Percentiles rank a stretch among this genome's conserved stretches.
Conservation (phyloP, 2,329 filamentous ascomycete species). For the Sporothrix brunneoviolacea region DNA sequence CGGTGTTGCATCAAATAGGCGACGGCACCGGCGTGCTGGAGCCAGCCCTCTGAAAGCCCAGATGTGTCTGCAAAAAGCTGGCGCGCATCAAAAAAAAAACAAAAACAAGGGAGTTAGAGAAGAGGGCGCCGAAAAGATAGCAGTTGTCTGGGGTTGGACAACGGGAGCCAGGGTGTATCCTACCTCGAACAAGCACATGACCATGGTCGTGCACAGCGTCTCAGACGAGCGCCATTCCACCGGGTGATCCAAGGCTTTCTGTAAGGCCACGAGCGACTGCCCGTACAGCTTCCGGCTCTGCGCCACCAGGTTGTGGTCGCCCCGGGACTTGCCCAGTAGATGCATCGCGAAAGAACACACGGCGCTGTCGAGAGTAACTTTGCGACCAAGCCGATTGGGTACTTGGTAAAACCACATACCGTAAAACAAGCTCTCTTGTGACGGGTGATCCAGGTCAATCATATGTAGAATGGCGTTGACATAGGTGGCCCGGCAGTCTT, state of each 20-base stretch:
- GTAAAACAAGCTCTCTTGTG: conserved; percentile 13
- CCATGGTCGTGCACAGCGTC: conserved; percentile 35
- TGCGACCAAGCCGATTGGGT: conserved; percentile 28
- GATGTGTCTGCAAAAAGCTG: conserved; percentile 39
- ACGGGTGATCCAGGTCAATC: conserved; percentile 9
- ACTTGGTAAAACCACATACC: conserved; percentile 23
- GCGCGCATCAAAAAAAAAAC: no score
- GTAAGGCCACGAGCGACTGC: conserved; percentile 29
- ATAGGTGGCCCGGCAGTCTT: conserved; percentile 25
- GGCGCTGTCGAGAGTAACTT: conserved; percentile 32
- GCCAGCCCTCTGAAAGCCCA: conserved; percentile 29
- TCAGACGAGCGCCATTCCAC: conserved; percentile 33
- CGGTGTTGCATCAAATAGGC: conserved; percentile 33
- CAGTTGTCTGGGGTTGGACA: no score
- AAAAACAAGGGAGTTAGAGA: no score
- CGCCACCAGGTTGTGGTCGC: conserved; percentile 25
- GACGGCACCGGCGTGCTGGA: conserved; percentile 34
- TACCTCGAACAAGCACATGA: conserved; percentile 35
- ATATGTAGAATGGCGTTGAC: conserved; percentile 27
- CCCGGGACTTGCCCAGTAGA: conserved; percentile 30
- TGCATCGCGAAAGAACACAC: conserved; percentile 33
- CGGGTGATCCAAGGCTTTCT: conserved; percentile 30
- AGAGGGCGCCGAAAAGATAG: no score
- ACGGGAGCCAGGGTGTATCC: no score
- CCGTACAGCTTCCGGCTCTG: conserved; percentile 34